Base-by-base conservation (phyloP, 2,329 filamentous ascomycete genomes). In the Pseudogymnoascus sp. region DNA sequence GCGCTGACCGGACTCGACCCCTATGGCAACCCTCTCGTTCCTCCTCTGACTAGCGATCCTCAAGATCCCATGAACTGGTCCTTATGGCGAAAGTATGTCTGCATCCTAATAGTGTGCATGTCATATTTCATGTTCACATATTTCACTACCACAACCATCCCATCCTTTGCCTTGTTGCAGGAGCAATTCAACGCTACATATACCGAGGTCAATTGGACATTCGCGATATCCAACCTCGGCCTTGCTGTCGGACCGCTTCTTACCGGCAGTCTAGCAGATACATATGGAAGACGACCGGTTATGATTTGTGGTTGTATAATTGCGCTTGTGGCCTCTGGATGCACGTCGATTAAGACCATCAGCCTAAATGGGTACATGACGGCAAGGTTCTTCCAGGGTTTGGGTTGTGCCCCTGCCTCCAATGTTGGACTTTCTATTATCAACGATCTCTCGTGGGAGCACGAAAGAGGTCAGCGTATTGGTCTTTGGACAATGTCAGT, bases 61-160 rank as follows among this genome's bases (percentile, higher is more conserved):
- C 71, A 82, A 19, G 82, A 84, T 66, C 82, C 82, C n/a, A 72
- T 84, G 60, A 84, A 83, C 67, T 84, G 81, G 80, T 72, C 78
- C 0, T 68, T 64, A 2, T 59, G 73, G 8, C 77, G 78, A 66
- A 84, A 84, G 67, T 75, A 82, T 69, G 69, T 67, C 1, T 79
- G 81, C 47, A 72, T 84, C 2, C 74, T 74, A 2, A 81, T 84
- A 64, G 79, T 83, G 14, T 67, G 47, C 59, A 42, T 53, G 40
- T 81, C 79, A 65, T 82, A 83, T 67, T 84, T 84, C 68, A 73
- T 84, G 65, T 82, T 84, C 73, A 84, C 82, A 14, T 85, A 83
- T 72, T 76, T 84, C 65, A 84, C 82, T 0, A 84, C 81, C 1
- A 82, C 79, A 0, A 82, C 81, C 0, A 79, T 84, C 0, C 81